Conservation (phyloP, 495 filamentous ascomycete species). For the Annulohypoxylon moriforme region DNA sequence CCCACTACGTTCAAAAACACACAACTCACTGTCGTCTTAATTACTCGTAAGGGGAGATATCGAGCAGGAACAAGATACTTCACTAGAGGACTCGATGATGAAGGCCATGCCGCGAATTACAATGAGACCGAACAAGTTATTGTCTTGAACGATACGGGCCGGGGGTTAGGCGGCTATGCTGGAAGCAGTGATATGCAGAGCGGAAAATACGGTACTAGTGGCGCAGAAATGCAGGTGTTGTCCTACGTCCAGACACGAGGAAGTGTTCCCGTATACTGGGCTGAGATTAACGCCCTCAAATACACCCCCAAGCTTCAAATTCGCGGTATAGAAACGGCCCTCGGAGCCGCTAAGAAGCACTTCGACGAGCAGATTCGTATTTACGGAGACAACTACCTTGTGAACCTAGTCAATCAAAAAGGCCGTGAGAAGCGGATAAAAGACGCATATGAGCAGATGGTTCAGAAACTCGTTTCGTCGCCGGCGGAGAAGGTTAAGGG, state of each 20-base stretch:
- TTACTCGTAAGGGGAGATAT: constrained; percentile 86
- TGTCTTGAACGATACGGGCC: constrained; percentile 81
- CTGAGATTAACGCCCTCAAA: constrained; percentile 88
- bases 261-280: constrained; percentile 94
- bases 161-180: constrained; percentile 81
- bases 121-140: constrained; percentile 97
- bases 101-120: constrained; percentile 95
- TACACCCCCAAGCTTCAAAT: constrained; percentile 92
- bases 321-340: constrained; percentile 82
- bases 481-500: constrained; percentile 70
- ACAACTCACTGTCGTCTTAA: constrained; percentile 84
- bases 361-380: constrained; percentile 91
- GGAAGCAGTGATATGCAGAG: constrained; percentile 79
- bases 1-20: constrained; percentile 83
- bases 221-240: constrained; percentile 84
- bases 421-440: constrained; percentile 90
- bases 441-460: constrained; percentile 88
- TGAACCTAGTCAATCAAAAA: constrained; percentile 96
- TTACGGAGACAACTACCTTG: constrained; percentile 95
- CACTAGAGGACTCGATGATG: constrained; percentile 89
- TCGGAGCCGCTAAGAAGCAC: constrained; percentile 81
- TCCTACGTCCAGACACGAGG: constrained; percentile 96
- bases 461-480: constrained; percentile 76
- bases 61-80: constrained; percentile 93
- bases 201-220: constrained; percentile 67